These are phyloP conservation scores for Penicillium glabrum DNA, from an alignment of 2,329 filamentous ascomycete species.

Conservation along the genomic window DNA sequence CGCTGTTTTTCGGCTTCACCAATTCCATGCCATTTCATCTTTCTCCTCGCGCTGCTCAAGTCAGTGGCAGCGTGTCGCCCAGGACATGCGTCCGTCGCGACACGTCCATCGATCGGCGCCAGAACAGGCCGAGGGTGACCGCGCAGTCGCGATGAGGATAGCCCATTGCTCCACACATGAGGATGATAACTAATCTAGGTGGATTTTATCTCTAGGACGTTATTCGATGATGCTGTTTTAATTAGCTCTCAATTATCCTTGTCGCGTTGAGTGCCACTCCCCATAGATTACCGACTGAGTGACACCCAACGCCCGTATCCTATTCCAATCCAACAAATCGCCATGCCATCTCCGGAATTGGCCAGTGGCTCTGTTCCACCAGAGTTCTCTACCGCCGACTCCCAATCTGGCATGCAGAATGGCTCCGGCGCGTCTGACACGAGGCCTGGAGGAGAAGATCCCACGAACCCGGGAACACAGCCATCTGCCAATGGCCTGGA, in stretches of 20 bases:
- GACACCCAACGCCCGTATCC: slow-evolving; percentile 5
- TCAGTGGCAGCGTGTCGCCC: background rate
- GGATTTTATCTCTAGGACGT: slow-evolving; percentile 1
- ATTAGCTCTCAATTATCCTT: slow-evolving; percentile 19
- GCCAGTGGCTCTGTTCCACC: slow-evolving; percentile 22
- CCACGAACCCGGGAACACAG: slow-evolving; percentile 22
- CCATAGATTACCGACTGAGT: slow-evolving; percentile 22
- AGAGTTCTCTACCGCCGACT: slow-evolving; percentile 24
- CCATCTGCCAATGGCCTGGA: slow-evolving; percentile 28
- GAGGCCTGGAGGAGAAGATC: slow-evolving; percentile 22
- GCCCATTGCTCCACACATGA: background rate
- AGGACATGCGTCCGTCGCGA: slow-evolving; percentile 19
- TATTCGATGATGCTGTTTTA: slow-evolving; percentile 35
- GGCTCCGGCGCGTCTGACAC: slow-evolving; percentile 24
- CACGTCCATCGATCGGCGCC: slow-evolving; percentile 14
- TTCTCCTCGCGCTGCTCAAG: background rate
- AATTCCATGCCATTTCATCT: background rate
- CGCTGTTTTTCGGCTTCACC: background rate
- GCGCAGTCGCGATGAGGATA: slow-evolving; percentile 13
- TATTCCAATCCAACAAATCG: slow-evolving; percentile 4
- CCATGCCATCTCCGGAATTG: slow-evolving; percentile 39
- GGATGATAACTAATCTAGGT: background rate
- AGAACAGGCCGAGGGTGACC: slow-evolving; percentile 2
- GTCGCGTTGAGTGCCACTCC: slow-evolving; percentile 25
- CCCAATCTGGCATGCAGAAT: slow-evolving; percentile 25